Evolutionary conservation across 345 rosid species (phyloP).

Genomic region (Citrus trifoliata): DNA sequence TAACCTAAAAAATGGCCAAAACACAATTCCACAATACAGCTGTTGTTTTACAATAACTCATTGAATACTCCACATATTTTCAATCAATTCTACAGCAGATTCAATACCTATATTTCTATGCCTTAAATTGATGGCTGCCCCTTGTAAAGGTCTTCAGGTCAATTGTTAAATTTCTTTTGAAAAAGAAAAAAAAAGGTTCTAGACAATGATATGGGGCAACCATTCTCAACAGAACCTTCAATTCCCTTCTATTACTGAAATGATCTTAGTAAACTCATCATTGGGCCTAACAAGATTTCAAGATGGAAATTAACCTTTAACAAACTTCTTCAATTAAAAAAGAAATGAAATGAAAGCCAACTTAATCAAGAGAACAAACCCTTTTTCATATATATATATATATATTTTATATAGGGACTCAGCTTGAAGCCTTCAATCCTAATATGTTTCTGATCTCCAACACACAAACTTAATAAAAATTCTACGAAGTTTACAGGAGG

Average conservation of each 20-base stretch:
- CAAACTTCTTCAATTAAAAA: not conserved
- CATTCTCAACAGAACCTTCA: not conserved
- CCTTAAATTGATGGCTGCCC: not conserved
- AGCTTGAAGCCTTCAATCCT: not conserved
- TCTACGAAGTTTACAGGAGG: not conserved
- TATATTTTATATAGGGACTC: not conserved
- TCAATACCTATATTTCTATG: not conserved
- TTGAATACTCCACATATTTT: not conserved
- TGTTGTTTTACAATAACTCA: not conserved
- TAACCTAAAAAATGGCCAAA: not conserved
- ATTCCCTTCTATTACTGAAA: not conserved
- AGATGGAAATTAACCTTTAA: not conserved
- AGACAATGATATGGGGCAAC: not conserved
- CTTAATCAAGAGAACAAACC: not conserved
- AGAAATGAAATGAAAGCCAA: not conserved
- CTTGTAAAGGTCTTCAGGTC: not conserved
- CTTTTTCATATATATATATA: not conserved
- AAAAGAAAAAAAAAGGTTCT: not conserved
- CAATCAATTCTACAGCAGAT: not conserved
- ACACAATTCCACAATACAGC: not conserved
- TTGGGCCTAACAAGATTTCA: not conserved
- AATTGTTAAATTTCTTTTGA: not conserved
- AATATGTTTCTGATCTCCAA: not conserved
- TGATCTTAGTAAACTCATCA: not conserved
- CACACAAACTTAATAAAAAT: not conserved